Evolutionary conservation across 352 stramenopile species (phyloP).

Genomic region (Phytopythium vexans): DNA sequence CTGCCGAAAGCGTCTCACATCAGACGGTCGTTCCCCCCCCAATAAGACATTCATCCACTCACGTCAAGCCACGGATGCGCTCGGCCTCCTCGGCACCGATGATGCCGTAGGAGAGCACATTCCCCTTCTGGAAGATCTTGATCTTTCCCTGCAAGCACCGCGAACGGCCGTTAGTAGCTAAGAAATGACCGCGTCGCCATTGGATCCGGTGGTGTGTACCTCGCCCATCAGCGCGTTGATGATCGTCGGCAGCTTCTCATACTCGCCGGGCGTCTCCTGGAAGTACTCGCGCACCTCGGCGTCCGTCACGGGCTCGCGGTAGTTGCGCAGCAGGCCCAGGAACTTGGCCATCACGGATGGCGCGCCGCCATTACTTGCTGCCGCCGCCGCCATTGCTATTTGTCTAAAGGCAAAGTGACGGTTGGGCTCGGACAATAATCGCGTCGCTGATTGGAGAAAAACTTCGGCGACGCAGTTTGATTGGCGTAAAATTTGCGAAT

Average conservation of each 20-base stretch:
- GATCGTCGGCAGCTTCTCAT: constrained; percentile 75
- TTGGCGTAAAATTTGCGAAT: constrained; percentile 9
- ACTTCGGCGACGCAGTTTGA: neutral
- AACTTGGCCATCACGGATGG: constrained; percentile 60
- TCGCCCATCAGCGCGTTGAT: constrained; percentile 86
- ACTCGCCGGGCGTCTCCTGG: constrained; percentile 59
- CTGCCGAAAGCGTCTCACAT: constrained; percentile 40
- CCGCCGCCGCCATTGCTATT: constrained; percentile 18
- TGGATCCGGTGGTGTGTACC: constrained; percentile 13
- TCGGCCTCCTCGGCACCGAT: constrained; percentile 83
- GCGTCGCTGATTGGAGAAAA: constrained; percentile 1
- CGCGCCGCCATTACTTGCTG: constrained; percentile 22
- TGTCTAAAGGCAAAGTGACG: neutral
- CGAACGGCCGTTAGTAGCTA: neutral
- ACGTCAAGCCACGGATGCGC: constrained; percentile 82
- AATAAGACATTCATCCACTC: constrained; percentile 13
- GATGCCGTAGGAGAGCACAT: constrained; percentile 79
- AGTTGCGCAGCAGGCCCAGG: constrained; percentile 75
- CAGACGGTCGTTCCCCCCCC: neutral
- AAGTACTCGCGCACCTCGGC: constrained; percentile 82
- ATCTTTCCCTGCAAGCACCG: constrained; percentile 53
- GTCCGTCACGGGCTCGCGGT: constrained; percentile 75
- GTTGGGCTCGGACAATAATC: neutral
- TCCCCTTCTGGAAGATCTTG: constrained; percentile 89
- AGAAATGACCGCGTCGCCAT: no score